Evolutionary conservation across 129 eudicot genomes (phyloP), one percentile per base, ranked within the genome.

Genomic region (Smallanthus sonchifolius): DNA sequence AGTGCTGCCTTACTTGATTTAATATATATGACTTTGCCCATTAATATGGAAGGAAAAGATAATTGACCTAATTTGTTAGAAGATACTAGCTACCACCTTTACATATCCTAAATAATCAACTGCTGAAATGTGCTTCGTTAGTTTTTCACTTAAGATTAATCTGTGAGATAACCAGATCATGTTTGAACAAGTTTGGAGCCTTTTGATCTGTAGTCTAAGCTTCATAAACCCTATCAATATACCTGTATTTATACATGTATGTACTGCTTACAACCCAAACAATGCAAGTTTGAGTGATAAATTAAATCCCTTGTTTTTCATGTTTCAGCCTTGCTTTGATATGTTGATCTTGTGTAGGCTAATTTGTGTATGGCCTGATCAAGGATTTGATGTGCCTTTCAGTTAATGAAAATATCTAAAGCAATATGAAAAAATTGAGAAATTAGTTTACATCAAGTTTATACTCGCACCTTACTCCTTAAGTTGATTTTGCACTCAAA

Each of bases 361-460:
- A 24, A 24, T 24, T 0, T 1, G 30, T 24, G 30, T 24, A 24
- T 24, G 30, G 30, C 15, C 28, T 7, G 43, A 15, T 38, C 7
- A 19, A 6, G 45, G 52, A 57, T 72, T 57, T 45, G 10, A 20
- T 72, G 56, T 9, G 4, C 68, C 68, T 59, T 72, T 57, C 49
- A 24, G 4, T 34, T 34, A n/a, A 30, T 44, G 63, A 24, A 57
- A 32, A 63, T 17, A 7, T 8, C 16, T 10, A 70, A 60, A 73
- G 10, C 69, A 57, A 42, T 34, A 11, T 15, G 30, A 24, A 24
- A 60, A 45, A 60, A 43, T n/a, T 30, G 17, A 32, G 60, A 73
- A 73, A 9, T 43, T 30, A 34, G 42, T 30, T 60, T 59, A 16
- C 36, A 61, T 73, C 14, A 74, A 73, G 34, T 61, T 74, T 43